A percentile compares a stretch with the other conserved stretches of the same genome.
Evolutionary conservation across 2,329 filamentous ascomycete genomes (phyloP).

Genomic region (Fusarium hostae): DNA sequence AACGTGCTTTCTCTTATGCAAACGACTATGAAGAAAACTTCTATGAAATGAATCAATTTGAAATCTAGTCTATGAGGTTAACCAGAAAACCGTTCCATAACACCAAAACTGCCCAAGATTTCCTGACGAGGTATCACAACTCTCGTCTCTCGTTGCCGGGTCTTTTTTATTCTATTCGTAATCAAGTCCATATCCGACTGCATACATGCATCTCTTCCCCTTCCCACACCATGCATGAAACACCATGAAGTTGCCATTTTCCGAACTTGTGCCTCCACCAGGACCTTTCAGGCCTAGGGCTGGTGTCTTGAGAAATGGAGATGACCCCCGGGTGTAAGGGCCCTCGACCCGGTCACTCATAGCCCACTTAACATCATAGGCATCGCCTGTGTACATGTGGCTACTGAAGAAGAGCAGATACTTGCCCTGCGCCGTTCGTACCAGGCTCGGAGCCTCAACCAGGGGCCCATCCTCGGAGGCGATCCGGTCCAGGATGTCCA

Average conservation of each 20-base stretch:
- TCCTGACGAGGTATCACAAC: neutral
- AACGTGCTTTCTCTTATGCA: neutral
- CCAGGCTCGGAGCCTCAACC: conserved; percentile 69
- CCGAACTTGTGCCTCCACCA: conserved; percentile 53
- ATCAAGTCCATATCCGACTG: conserved; percentile 41
- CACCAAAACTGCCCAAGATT: neutral
- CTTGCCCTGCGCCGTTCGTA: conserved; percentile 56
- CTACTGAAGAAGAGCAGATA: conserved; percentile 73
- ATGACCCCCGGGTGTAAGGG: conserved; percentile 50
- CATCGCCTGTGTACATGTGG: conserved; percentile 64
- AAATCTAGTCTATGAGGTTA: conserved; percentile 3
- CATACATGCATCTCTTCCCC: conserved; percentile 51
- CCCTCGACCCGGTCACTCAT: conserved; percentile 54
- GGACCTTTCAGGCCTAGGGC: conserved; percentile 54
- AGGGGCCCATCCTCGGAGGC: conserved; percentile 60
- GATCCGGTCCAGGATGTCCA: conserved; percentile 59
- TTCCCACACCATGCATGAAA: conserved; percentile 53
- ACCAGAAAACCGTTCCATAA: conserved; percentile 9
- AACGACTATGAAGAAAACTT: neutral
- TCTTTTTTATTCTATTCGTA: neutral
- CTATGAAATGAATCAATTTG: neutral
- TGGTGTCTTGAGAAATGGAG: conserved; percentile 51
- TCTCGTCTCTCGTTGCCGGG: conserved; percentile 3
- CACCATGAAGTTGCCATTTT: conserved; percentile 47
- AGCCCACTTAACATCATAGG: conserved; percentile 71